These are phyloP conservation scores for Staphylotrichum tortipilum DNA, from an alignment of 495 filamentous ascomycete genomes.

Conservation along the genomic window DNA sequence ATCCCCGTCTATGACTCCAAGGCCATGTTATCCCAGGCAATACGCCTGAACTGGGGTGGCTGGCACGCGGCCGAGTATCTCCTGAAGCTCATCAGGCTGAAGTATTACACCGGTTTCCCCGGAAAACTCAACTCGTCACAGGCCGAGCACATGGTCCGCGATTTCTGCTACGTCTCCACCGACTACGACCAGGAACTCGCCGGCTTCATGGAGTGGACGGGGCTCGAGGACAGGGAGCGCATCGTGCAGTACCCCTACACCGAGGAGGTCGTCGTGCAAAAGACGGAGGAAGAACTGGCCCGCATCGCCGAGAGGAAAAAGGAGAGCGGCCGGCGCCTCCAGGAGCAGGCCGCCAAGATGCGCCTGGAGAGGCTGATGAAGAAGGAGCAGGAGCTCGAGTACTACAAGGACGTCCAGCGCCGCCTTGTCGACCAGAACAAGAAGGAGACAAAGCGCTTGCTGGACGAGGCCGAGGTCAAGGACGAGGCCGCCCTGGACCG, in stretches of 20 bases:
- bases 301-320: conserved; percentile 83
- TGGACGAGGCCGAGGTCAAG: conserved; percentile 86
- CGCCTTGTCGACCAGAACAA: conserved; percentile 62
- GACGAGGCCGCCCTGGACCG: conserved; percentile 77
- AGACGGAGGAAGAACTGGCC: conserved; percentile 85
- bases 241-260: conserved; percentile 90
- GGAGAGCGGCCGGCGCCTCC: conserved; percentile 80
- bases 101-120: conserved; percentile 76
- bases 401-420: conserved; percentile 73
- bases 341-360: conserved; percentile 97
- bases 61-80: conserved; percentile 83
- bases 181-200: conserved; percentile 71
- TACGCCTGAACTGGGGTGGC: conserved; percentile 90
- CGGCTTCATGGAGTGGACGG: conserved; percentile 74
- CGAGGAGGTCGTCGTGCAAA: conserved; percentile 78
- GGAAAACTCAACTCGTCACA: conserved; percentile 77
- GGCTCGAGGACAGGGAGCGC: conserved; percentile 77
- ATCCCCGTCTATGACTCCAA: conserved; percentile 85
- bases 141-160: conserved; percentile 73
- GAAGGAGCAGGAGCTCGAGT: conserved; percentile 92
- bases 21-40: conserved; percentile 71
- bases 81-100: conserved; percentile 78
- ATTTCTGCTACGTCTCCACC: conserved; percentile 83
- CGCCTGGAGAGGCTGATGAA: conserved; percentile 85
- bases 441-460: conserved; percentile 74